Conservation (phyloP, 176 grass and related monocot species). For the Aegilops sharonensis region DNA sequence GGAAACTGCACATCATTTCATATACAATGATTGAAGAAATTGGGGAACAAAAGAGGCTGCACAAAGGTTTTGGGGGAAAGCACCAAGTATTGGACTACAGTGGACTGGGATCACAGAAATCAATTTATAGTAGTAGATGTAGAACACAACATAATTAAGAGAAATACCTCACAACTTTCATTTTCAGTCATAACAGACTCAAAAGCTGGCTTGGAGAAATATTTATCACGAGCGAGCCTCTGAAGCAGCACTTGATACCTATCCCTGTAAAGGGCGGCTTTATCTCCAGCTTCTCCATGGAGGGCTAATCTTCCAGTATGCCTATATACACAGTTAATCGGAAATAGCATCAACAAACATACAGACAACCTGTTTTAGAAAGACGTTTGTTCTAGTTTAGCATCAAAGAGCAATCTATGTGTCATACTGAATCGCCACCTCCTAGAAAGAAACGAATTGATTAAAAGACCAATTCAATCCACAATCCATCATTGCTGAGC, state of each 20-base stretch:
- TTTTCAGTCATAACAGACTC: conserved; percentile 49
- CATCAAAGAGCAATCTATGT: no score
- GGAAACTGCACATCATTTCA: background rate
- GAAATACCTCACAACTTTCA: conserved; percentile 60
- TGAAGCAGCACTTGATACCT: conserved; percentile 69
- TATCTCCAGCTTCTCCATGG: conserved; percentile 63
- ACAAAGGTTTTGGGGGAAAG: background rate
- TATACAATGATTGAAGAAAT: conserved; percentile 8
- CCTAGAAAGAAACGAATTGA: no score
- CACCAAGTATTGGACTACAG: conserved; percentile 11
- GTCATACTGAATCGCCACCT: no score
- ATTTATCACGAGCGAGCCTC: conserved; percentile 79
- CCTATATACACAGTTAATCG: background rate
- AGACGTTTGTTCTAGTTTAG: no score
- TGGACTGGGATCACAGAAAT: no score
- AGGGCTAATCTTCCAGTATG: conserved; percentile 49
- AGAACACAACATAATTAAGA: background rate
- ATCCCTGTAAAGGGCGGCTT: conserved; percentile 61
- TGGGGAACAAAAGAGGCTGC: background rate
- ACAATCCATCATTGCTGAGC: no score
- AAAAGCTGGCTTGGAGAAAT: conserved; percentile 87
- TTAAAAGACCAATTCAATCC: no score
- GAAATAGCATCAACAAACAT: background rate
- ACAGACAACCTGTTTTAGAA: no score
- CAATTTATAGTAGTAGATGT: background rate